Base-by-base conservation (phyloP, 2,329 filamentous ascomycete genomes). In the Paraconiothyrium brasiliense region DNA sequence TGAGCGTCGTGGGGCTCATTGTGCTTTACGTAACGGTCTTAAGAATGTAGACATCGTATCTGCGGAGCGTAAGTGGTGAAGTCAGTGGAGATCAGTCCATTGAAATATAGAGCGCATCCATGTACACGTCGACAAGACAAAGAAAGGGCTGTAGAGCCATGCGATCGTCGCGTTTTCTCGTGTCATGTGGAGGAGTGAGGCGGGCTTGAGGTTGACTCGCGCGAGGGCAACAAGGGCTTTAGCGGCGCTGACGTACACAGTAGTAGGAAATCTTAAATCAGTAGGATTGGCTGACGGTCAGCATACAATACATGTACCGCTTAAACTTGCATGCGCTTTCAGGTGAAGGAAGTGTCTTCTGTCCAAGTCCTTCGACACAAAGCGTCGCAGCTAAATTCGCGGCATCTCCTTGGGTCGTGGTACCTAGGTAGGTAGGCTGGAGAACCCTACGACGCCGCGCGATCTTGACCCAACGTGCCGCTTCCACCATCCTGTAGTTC, bases 191-290 rank as follows among this genome's bases (percentile, higher is more conserved):
- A 30, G 32, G 22, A 37, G 54, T 57, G 44, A 62, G 62, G 59
- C 62, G 43, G 35, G 41, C 54, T 37, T 54, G 54, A 65, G 63
- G 63, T 63, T 63, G 60, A 63, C 54, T 62, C 10, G 27, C 32
- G 24, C 22, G 43, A n/a, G n/a, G n/a, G n/a, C n/a, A n/a, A n/a
- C n/a, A n/a, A n/a, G 27, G 39, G 51, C 41, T 46, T 55, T 9
- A 50, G 20, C 39, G n/a, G 24, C 41, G 49, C 7, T 58, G 57
- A 58, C 61, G 49, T 63, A 55, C 20, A 20, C 20, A 20, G 20
- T 20, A 20, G 20, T 20, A 20, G 20, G 20, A 20, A 20, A 20
- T 20, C 20, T 20, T 20, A 20, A 20, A 20, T 20, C 20, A 20
- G 20, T 20, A 20, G 20, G 20, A 54, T 54, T 54, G 50, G 50